Evolutionary conservation across 805 yeast genomes (phyloP).

Genomic region (Barnettozyma californica): DNA sequence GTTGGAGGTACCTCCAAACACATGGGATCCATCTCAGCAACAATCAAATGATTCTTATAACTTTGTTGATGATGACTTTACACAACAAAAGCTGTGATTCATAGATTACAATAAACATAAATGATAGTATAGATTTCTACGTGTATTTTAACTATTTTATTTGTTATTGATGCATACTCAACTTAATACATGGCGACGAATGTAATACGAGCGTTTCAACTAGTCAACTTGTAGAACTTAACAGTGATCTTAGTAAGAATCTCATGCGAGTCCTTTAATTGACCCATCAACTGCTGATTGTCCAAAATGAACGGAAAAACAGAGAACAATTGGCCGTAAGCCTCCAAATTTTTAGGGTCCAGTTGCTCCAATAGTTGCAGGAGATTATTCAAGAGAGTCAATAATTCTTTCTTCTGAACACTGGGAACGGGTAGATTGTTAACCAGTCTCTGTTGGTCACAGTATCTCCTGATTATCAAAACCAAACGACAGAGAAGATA

Average conservation of each 20-base stretch:
- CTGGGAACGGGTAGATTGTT: conserved; percentile 61
- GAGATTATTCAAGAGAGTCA: conserved; percentile 40
- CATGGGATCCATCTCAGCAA: conserved; percentile 25
- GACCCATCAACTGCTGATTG: conserved; percentile 19
- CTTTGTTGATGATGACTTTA: conserved; percentile 10
- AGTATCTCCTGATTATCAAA: conserved; percentile 54
- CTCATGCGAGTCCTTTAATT: conserved; percentile 9
- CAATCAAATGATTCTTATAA: conserved; percentile 10
- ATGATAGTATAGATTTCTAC: neutral
- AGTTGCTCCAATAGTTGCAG: conserved; percentile 21
- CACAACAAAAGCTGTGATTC: neutral
- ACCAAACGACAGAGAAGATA: conserved; percentile 55
- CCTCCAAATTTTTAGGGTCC: neutral
- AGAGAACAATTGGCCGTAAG: conserved; percentile 10
- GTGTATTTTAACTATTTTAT: too few relatives aligned
- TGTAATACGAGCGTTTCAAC: too few relatives aligned
- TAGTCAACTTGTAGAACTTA: conserved; percentile 21
- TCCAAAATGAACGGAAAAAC: conserved; percentile 23
- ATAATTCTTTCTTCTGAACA: conserved; percentile 61
- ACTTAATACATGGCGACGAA: too few relatives aligned
- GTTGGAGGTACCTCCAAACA: conserved; percentile 21
- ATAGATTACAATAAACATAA: neutral
- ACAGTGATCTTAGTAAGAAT: conserved; percentile 20
- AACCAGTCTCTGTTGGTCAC: conserved; percentile 56
- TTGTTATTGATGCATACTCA: too few relatives aligned